Evolutionary conservation across 805 yeast genomes (phyloP), one percentile per base, ranked within the genome.

Genomic region (Lachancea mirantina): DNA sequence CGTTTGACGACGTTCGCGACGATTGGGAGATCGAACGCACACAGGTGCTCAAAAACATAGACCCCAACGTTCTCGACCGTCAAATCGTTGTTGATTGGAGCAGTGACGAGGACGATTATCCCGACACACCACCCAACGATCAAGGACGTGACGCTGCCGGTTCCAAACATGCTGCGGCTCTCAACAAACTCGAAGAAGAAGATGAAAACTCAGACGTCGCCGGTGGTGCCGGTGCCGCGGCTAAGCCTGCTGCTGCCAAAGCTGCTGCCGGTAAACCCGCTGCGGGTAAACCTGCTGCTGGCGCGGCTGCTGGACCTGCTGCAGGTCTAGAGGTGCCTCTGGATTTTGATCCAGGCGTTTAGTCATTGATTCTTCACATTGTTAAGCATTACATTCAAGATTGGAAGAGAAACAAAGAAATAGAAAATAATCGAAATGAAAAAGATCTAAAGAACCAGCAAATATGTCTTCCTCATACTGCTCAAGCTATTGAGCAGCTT

Each of bases 1-100:
- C 92, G 2, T 88, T 82, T 51, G 79, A 75, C 45, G 84, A 81
- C 53, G 84, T 82, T 32, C 72, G 72, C 46, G 72, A 68, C 21
- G 73, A 70, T 32, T 88, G 96, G 96, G 56, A 59, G 34, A 65
- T 65, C 34, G 96, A 85, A 55, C 75, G 78, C 50, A 70, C 68
- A 30, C 67, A 75, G 40, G 75, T 84, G 35, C 64, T 87, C 58
- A 81, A 82, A 51, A 85, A 85, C 52, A 75, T 88, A 10, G 95
- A 84, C 59, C 52, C 45, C 13, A 44, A 65, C 70, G 55, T 58
- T 67, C 19, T 61, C 53, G 30, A 57, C 33, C 61, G 76, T 30
- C 55, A 64, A 30, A 68, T 78, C 30, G 47, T 57, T 8, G 84
- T 78, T 6, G 84, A 79, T 52, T 82, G 89, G 89, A 60, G 71